Evolutionary conservation across 345 rosid genomes (phyloP).

Genomic region (Eucalyptus sideroxylon): DNA sequence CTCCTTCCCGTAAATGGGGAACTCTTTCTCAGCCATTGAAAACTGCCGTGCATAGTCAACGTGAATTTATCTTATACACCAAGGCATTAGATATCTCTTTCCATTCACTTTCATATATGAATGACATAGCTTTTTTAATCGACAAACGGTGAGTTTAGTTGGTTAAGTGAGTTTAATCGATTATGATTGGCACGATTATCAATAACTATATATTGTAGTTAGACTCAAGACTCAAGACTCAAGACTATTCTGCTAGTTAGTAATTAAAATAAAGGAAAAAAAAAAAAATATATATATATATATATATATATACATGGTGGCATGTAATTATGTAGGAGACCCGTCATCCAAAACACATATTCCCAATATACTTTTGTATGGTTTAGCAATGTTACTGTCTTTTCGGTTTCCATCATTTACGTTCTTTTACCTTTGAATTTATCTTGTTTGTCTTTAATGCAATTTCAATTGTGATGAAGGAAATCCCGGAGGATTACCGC

Average conservation of each 20-base stretch:
- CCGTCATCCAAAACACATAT: background rate
- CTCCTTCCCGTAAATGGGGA: background rate
- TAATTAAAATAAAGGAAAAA: background rate
- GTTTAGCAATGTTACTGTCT: background rate
- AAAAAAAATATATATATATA: too few species aligned
- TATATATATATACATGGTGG: background rate
- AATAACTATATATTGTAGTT: too few species aligned
- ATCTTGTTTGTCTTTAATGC: background rate
- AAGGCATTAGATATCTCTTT: background rate
- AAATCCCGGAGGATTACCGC: too few species aligned
- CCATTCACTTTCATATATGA: too few species aligned
- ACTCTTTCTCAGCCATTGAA: background rate
- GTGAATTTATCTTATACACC: background rate
- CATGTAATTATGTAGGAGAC: background rate
- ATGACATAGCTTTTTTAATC: background rate
- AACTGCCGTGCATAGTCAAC: background rate
- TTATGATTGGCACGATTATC: background rate
- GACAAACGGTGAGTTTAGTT: background rate
- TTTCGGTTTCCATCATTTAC: background rate
- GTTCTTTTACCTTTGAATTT: background rate
- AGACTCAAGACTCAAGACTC: too few species aligned
- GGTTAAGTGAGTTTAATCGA: background rate
- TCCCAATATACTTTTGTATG: background rate
- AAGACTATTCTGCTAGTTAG: too few species aligned
- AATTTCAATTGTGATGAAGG: background rate